Conservation (phyloP, 1,284 basidiomycete genomes). For the Irpex sp. region DNA sequence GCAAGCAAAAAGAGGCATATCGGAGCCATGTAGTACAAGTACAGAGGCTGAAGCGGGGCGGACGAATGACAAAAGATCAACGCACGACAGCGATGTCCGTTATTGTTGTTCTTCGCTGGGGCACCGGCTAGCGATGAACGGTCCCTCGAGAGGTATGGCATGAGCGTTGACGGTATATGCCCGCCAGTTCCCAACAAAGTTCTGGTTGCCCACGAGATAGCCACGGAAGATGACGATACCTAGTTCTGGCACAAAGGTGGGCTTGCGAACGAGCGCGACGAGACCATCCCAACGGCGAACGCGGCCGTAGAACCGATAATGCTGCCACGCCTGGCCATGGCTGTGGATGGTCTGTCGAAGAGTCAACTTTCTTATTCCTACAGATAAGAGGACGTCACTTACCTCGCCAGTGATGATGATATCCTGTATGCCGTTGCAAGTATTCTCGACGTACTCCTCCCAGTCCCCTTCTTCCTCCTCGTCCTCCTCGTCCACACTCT, state of each 20-base stretch:
- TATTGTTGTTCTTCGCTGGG: not conserved
- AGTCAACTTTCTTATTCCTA: slow-evolving; percentile 1
- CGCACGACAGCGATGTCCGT: too few relatives aligned
- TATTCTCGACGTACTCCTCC: slow-evolving; percentile 19
- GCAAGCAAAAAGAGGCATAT: not conserved
- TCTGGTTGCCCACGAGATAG: slow-evolving; percentile 59
- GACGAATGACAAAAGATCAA: too few relatives aligned
- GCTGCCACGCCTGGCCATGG: slow-evolving; percentile 59
- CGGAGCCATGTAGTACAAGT: not conserved
- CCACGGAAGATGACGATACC: slow-evolving; percentile 63
- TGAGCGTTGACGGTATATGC: slow-evolving; percentile 35
- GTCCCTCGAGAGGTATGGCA: slow-evolving; percentile 46
- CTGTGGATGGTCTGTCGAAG: slow-evolving; percentile 43
- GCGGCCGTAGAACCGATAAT: slow-evolving; percentile 59
- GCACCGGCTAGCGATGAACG: slow-evolving; percentile 36
- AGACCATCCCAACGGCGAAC: slow-evolving; percentile 68
- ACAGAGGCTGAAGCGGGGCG: not conserved
- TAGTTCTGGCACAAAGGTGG: slow-evolving; percentile 27
- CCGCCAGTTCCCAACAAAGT: slow-evolving; percentile 71
- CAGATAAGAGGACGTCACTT: slow-evolving; percentile 9
- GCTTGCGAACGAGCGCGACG: slow-evolving; percentile 55
- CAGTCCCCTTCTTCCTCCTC: slow-evolving; percentile 18
- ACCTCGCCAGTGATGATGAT: slow-evolving; percentile 57
- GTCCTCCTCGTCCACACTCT: slow-evolving; percentile 11
- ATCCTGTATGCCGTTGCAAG: slow-evolving; percentile 52